Conservation (phyloP, 192 early-diverging fungal species). For the Rhizophagus prolifer region DNA sequence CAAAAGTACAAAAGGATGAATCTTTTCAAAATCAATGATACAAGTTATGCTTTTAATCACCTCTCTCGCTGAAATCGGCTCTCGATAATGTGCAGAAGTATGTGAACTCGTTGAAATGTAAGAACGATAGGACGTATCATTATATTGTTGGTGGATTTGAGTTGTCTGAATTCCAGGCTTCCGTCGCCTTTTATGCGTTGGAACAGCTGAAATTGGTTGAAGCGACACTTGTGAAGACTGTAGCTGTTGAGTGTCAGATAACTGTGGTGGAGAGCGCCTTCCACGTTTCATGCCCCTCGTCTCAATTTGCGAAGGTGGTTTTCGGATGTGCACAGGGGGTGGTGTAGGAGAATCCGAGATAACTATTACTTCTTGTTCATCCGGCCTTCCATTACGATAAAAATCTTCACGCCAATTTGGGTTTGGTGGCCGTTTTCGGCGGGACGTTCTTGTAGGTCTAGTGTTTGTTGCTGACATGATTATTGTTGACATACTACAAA, state of each 20-base stretch:
- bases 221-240: not conserved
- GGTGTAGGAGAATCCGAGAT: conserved; percentile 44
- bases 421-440: not conserved
- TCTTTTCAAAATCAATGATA: not conserved
- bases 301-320: not conserved
- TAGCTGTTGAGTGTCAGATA: not conserved
- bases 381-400: conserved; percentile 43
- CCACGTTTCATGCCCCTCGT: conserved; percentile 11
- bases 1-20: not conserved
- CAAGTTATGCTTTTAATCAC: not conserved
- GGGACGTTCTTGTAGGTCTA: not conserved
- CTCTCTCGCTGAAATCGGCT: not conserved
- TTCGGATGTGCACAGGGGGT: not conserved
- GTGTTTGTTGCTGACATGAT: not conserved
- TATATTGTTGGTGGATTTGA: not conserved
- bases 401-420: conserved; percentile 43
- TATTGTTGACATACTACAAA: conserved; percentile 13
- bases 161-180: too few relatives aligned
- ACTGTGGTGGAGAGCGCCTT: not conserved
- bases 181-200: conserved; percentile 3
- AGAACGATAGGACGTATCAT: not conserved
- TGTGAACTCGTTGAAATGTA: conserved; percentile 19
- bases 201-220: not conserved
- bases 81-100: conserved; percentile 10
- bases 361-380: conserved; percentile 39